A percentile compares a stretch with the other conserved stretches of the same genome.
Conservation (phyloP, 371 early-diverging fungal species). For the Mucor sp. region DNA sequence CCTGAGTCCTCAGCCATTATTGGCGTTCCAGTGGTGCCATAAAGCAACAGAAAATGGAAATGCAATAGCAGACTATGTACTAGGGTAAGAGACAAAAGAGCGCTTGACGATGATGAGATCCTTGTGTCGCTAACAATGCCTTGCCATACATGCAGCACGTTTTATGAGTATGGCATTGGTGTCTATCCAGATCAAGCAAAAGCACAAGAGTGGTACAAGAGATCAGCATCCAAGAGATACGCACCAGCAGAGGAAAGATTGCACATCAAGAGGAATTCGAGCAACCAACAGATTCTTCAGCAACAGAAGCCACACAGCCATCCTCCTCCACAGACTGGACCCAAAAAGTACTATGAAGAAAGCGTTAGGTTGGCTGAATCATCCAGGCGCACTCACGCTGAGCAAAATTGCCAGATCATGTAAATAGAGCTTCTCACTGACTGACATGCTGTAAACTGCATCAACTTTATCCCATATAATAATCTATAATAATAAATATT, state of each 20-base stretch:
- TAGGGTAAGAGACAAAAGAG: constrained; percentile 45
- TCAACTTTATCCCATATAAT: too few species aligned
- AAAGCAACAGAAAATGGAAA: constrained; percentile 37
- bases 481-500: too few species aligned
- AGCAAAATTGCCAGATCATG: constrained; percentile 25
- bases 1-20: constrained; percentile 22
- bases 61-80: constrained; percentile 36
- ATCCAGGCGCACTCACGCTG: constrained; percentile 10
- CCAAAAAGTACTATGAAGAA: constrained; percentile 22
- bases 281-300: neutral
- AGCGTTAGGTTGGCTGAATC: constrained; percentile 18
- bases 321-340: neutral
- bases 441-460: too few species aligned
- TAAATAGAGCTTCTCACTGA: neutral
- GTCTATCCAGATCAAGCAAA: constrained; percentile 17
- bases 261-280: neutral
- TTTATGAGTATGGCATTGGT: constrained; percentile 35
- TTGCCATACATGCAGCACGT: constrained; percentile 5
- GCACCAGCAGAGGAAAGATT: constrained; percentile 21
- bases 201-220: constrained; percentile 32
- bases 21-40: constrained; percentile 46
- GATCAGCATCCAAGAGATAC: constrained; percentile 34
- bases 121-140: neutral
- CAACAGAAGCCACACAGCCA: neutral
- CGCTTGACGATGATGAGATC: neutral